Evolutionary conservation across 129 eudicot species (phyloP).

Genomic region (Escallonia herrerae): DNA sequence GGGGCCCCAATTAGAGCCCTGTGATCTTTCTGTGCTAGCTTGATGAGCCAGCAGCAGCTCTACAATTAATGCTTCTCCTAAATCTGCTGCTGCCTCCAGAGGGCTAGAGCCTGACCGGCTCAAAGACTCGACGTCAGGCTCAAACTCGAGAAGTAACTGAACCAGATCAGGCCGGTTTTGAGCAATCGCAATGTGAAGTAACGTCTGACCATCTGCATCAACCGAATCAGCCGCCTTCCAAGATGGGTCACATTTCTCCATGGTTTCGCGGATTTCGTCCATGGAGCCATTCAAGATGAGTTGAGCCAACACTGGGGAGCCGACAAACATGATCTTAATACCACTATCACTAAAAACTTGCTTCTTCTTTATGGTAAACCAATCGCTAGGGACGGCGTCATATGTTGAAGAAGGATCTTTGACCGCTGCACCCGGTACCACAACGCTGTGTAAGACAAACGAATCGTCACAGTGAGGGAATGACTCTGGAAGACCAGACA

Average conservation of each 20-base stretch:
- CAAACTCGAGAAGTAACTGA: conserved; percentile 64
- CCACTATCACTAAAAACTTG: conserved; percentile 80
- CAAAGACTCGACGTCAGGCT: conserved; percentile 46
- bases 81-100: conserved; percentile 56
- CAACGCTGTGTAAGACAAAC: no score
- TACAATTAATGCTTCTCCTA: conserved; percentile 53
- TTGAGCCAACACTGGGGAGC: conserved; percentile 53
- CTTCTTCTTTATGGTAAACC: conserved; percentile 66
- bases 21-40: conserved; percentile 45
- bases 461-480: no score
- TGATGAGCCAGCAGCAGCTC: conserved; percentile 59
- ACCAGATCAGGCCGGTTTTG: conserved; percentile 60
- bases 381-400: conserved; percentile 61
- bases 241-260: conserved; percentile 52
- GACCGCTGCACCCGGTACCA: no score
- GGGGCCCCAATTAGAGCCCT: conserved; percentile 53
- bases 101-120: conserved; percentile 53
- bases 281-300: conserved; percentile 46
- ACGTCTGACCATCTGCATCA: conserved; percentile 57
- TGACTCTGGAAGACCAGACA: no score
- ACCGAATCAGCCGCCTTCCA: conserved; percentile 58
- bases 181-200: conserved; percentile 63
- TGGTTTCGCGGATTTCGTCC: conserved; percentile 57
- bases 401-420: no score
- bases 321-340: conserved; percentile 64